Evolutionary conservation across 208 protist genomes (phyloP), one percentile per base, ranked within the genome.

Genomic region (Wallacemonas sp.): DNA sequence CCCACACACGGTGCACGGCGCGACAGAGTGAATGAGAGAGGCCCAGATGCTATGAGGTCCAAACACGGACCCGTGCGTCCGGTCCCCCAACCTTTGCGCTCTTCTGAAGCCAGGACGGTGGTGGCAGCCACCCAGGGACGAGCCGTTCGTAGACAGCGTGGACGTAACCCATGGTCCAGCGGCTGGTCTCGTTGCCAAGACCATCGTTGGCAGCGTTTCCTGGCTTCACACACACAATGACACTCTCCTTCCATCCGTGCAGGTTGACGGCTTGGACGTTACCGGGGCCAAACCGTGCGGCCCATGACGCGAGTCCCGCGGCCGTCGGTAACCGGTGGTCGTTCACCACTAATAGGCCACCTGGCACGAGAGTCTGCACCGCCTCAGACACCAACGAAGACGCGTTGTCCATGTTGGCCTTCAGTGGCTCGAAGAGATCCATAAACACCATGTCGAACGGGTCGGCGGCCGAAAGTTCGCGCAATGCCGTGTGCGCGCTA

Each of bases 371-470:
- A 38, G 73, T 76, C 26, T 41, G n/a, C 19, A 77, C 71, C 53
- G 68, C 79, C 42, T 59, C 63, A 34, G 76, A 48, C 30, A 90
- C 55, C n/a, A 80, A 36, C 22, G 58, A 38, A 24, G 36, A 38
- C 2, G 62, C 37, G 21, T 79, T 87, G 21, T 83, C 55, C 86
- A 93, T 90, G 0, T 63, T 74, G 2, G 72, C 86, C 17, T 57
- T 57, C 44, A 86, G 30, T 0, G 86, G 86, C 45, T 93, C 86
- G 63, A 93, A 93, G 10, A 88, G 71, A 66, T 93, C 86, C 86
- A 93, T 87, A 38, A 86, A 90, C 29, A 87, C 74, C 36, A 89
- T 74, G 42, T 83, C 78, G 39, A 76, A 90, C 32, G 27, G 9
- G 71, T 24, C 29, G 21, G 45, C 34, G 50, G 39, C 54, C 60